Percentiles rank a stretch among this genome's conserved stretches.
Evolutionary conservation across 108 stramenopile species (phyloP).

Genomic region (Cyclotella choctawhatcheeana): DNA sequence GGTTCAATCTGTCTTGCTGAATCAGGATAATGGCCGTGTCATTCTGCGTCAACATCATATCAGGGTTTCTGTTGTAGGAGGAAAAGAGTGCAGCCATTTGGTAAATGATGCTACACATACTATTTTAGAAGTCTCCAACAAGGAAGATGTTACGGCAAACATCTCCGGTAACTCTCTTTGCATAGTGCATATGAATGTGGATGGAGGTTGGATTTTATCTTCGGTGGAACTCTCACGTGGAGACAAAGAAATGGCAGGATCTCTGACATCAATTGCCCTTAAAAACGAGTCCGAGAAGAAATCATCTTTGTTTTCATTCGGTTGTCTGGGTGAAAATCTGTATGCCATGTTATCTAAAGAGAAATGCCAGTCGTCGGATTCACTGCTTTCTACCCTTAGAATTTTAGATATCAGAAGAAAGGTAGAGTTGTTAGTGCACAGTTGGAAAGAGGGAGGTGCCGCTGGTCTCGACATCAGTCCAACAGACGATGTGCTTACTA

Average conservation of each 20-base stretch:
- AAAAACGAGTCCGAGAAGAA: slow-evolving; percentile 2
- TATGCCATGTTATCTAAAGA: slow-evolving; percentile 39
- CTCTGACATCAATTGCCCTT: slow-evolving; percentile 30
- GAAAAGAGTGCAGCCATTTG: slow-evolving; percentile 1
- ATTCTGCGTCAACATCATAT: slow-evolving; percentile 24
- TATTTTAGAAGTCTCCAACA: slow-evolving; percentile 21
- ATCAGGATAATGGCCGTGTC: slow-evolving; percentile 17
- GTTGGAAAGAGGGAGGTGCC: slow-evolving; percentile 28
- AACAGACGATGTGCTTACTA: slow-evolving; percentile 8
- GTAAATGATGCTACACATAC: slow-evolving; percentile 17
- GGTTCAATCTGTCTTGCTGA: slow-evolving; percentile 34
- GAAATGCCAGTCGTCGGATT: neutral
- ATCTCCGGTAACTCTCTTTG: slow-evolving; percentile 21
- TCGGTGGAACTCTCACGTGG: slow-evolving; percentile 21
- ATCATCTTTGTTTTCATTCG: slow-evolving; percentile 48
- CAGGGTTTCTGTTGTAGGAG: slow-evolving; percentile 20
- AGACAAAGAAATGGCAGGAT: slow-evolving; percentile 14
- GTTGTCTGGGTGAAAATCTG: slow-evolving; percentile 28
- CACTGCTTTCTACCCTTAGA: slow-evolving; percentile 25
- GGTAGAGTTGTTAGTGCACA: slow-evolving; percentile 35
- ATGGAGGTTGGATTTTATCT: slow-evolving; percentile 34
- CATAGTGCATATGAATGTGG: slow-evolving; percentile 27
- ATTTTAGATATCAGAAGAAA: slow-evolving; percentile 47
- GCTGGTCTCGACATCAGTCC: neutral
- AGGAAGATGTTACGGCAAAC: slow-evolving; percentile 26